These are phyloP conservation scores for Cairneyella variabilis DNA, from an alignment of 495 filamentous ascomycete genomes.

Conservation along the genomic window DNA sequence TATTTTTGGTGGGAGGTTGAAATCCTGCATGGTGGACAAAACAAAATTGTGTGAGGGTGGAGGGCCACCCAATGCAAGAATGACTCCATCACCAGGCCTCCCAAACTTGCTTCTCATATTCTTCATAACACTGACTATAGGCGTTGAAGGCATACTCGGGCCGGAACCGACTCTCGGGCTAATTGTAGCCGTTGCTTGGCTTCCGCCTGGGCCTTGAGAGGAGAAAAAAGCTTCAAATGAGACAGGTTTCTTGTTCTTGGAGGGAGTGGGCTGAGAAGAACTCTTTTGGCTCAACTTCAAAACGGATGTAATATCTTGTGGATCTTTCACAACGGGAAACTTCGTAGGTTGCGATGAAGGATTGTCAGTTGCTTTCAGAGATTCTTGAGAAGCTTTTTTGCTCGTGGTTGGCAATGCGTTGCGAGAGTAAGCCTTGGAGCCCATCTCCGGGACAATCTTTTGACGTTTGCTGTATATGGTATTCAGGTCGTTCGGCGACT, in stretches of 20 bases:
- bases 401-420: not conserved
- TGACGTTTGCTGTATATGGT: conserved; percentile 2
- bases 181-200: not conserved
- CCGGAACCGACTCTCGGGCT: not conserved
- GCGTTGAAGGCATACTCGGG: not conserved
- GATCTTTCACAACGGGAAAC: conserved; percentile 79
- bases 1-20: conserved; percentile 50
- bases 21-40: conserved; percentile 37
- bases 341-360: conserved; percentile 36
- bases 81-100: not conserved
- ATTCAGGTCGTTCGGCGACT: not conserved
- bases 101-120: conserved; percentile 13
- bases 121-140: conserved; percentile 1
- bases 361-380: not conserved
- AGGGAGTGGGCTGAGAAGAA: conserved; percentile 30
- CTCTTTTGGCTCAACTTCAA: conserved; percentile 66
- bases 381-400: conserved; percentile 13
- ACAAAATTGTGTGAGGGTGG: conserved; percentile 39
- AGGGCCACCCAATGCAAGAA: conserved; percentile 27
- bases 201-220: not conserved
- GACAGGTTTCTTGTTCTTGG: conserved; percentile 33
- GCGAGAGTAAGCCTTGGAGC: not conserved
- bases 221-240: conserved; percentile 29
- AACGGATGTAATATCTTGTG: conserved; percentile 60
- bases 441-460: not conserved